These are phyloP conservation scores for Vitis vinifera DNA, from an alignment of 164 flowering plant species.

Conservation along the genomic window ASM3070453v1 NC_081813.1:3145001-3145500, in stretches of 20 bases:
- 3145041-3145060: conserved; percentile 45
- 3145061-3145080: conserved; percentile 49
- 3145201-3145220: not conserved
- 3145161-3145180: not conserved
- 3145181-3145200: conserved; percentile 1
- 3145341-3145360: too few species aligned
- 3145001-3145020: conserved; percentile 49
- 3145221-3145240: not conserved
- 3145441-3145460: conserved; percentile 55
- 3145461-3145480: conserved; percentile 29
- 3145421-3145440: conserved; percentile 12
- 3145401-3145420: not conserved
- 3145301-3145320: too few species aligned
- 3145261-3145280: not conserved
- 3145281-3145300: not conserved
- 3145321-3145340: too few species aligned
- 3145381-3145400: too few species aligned
- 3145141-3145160: not conserved
- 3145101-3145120: conserved; percentile 46
- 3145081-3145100: conserved; percentile 61
- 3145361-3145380: too few species aligned
- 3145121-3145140: conserved; percentile 42
- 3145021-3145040: conserved; percentile 65
- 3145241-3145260: conserved; percentile 1
- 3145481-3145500: conserved; percentile 63